phyloP scores from a whole-genome alignment of 1,284 basidiomycete species.

The Ustilago crameri region DNA sequence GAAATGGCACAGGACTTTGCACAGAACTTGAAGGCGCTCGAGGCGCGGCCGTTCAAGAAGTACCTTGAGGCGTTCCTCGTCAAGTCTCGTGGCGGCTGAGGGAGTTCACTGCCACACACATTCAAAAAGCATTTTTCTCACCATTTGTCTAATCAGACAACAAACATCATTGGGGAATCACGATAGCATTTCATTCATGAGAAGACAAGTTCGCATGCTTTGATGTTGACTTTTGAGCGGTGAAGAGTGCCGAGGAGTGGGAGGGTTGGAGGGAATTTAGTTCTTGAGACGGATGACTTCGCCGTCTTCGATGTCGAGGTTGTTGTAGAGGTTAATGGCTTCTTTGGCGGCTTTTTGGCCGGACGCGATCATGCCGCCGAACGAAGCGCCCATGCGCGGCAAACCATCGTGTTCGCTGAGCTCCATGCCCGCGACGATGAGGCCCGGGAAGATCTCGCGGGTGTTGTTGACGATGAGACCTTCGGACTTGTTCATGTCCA shows the following conservation, averaged over 20 bases:
- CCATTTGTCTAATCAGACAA: no score
- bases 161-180: background rate
- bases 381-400: constrained; percentile 74
- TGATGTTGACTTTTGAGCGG: no score
- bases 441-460: constrained; percentile 81
- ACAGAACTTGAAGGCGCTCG: constrained; percentile 67
- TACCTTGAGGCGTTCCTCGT: constrained; percentile 56
- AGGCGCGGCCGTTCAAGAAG: constrained; percentile 78
- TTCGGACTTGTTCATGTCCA: constrained; percentile 64
- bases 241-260: background rate
- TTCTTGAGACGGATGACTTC: constrained; percentile 70
- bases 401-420: constrained; percentile 83
- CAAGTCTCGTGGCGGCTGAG: constrained; percentile 42
- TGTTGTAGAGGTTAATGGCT: constrained; percentile 76
- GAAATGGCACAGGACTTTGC: constrained; percentile 80
- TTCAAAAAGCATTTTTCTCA: constrained; percentile 1
- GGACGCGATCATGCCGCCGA: constrained; percentile 83
- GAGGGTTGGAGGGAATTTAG: constrained; percentile 7
- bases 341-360: constrained; percentile 82
- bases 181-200: no score
- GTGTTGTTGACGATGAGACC: constrained; percentile 72
- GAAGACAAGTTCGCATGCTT: no score
- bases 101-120: no score
- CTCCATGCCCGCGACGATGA: constrained; percentile 82
- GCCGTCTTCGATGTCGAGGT: constrained; percentile 75